Evolutionary conservation across 148 eudicot genomes (phyloP).

Genomic region (Silene conica): DNA sequence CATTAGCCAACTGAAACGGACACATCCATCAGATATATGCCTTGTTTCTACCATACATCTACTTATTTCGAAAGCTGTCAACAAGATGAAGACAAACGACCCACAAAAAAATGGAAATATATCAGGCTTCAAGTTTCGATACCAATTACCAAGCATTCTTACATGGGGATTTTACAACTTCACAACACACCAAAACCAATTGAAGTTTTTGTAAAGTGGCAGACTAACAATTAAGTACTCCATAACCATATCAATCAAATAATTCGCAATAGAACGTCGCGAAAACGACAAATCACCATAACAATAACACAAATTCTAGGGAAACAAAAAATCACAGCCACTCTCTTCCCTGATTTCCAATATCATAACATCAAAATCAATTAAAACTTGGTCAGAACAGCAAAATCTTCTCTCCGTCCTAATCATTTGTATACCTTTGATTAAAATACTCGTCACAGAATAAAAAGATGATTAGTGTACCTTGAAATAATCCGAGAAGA

Average conservation of each 20-base stretch:
- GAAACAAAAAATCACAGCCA: too few species aligned
- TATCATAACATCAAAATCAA: too few species aligned
- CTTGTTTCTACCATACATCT: neutral
- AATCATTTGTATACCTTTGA: too few species aligned
- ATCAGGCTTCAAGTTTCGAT: neutral
- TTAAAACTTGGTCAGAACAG: too few species aligned
- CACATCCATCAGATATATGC: neutral
- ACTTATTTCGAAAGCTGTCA: neutral
- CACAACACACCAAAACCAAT: neutral
- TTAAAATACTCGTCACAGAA: too few species aligned
- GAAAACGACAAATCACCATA: too few species aligned
- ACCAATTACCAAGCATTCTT: neutral
- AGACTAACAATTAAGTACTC: neutral
- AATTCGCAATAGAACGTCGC: neutral
- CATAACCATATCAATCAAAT: neutral
- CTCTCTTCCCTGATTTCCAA: too few species aligned
- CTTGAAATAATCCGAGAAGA: constrained; percentile 1
- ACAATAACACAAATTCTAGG: too few species aligned
- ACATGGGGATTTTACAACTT: neutral
- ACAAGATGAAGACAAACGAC: neutral
- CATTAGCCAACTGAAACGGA: neutral
- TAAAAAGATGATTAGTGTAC: neutral
- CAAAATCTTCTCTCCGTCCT: too few species aligned
- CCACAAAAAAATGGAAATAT: neutral
- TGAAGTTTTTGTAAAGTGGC: neutral